Percentiles rank a stretch among this genome's conserved stretches.
These are phyloP conservation scores for Umbelopsis sp. DNA, from an alignment of 192 early-diverging fungal species.

Conservation along the genomic window DNA sequence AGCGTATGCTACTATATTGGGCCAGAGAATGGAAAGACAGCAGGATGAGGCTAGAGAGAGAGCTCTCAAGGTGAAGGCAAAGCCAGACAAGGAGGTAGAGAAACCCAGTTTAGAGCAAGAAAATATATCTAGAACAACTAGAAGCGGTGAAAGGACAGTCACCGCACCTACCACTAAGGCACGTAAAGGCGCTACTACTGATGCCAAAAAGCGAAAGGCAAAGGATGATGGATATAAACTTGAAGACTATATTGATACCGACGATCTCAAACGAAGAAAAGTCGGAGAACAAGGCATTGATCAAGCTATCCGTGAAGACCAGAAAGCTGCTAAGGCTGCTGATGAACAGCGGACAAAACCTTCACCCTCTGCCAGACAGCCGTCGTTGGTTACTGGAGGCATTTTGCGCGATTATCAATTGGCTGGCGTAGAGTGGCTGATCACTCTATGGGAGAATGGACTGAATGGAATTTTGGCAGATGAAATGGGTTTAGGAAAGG, in stretches of 20 bases:
- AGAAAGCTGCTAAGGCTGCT: background rate
- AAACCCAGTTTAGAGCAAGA: background rate
- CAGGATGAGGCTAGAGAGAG: slow-evolving; percentile 66
- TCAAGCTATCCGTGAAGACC: slow-evolving; percentile 28
- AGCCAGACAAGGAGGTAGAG: background rate
- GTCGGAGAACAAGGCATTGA: slow-evolving; percentile 21
- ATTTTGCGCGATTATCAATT: slow-evolving; percentile 92
- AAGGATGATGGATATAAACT: slow-evolving; percentile 50
- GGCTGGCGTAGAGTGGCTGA: slow-evolving; percentile 94
- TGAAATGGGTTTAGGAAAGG: slow-evolving; percentile 93
- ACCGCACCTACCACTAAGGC: slow-evolving; percentile 1
- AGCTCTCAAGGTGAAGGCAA: slow-evolving; percentile 21
- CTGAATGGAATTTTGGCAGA: slow-evolving; percentile 96
- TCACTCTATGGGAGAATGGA: slow-evolving; percentile 93
- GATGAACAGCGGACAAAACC: slow-evolving; percentile 35
- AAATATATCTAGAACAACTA: slow-evolving; percentile 17
- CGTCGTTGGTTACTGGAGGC: slow-evolving; percentile 80
- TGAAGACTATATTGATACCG: slow-evolving; percentile 50
- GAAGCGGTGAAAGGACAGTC: background rate
- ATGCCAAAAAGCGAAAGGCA: slow-evolving; percentile 50
- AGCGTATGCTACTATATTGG: slow-evolving; percentile 77
- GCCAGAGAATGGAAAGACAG: slow-evolving; percentile 73
- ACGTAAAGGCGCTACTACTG: background rate
- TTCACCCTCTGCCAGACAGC: slow-evolving; percentile 70
- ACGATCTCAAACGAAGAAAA: slow-evolving; percentile 44